These are phyloP conservation scores for Oryza coarctata DNA, from an alignment of 176 grass and related monocot species.

Conservation along the genomic window DNA sequence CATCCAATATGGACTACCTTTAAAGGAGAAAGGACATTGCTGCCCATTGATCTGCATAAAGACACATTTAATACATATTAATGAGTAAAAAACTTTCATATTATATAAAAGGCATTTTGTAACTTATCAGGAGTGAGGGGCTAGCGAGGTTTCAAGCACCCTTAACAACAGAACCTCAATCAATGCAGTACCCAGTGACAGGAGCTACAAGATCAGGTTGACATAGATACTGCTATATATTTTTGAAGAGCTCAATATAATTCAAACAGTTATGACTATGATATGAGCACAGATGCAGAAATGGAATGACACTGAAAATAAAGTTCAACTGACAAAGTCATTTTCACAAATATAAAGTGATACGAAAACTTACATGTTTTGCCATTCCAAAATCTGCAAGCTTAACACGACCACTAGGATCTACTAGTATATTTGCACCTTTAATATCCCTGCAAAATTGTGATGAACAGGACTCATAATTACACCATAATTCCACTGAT, in stretches of 20 bases:
- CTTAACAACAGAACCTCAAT: background rate
- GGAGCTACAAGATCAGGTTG: background rate
- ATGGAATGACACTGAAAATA: constrained; percentile 2
- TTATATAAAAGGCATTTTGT: background rate
- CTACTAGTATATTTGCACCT: constrained; percentile 98
- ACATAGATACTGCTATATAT: constrained; percentile 1
- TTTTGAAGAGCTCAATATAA: background rate
- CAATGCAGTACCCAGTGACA: constrained; percentile 11
- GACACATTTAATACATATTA: background rate
- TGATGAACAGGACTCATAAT: constrained; percentile 18
- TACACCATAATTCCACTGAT: constrained; percentile 14
- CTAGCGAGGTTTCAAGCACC: background rate
- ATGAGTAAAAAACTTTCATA: background rate
- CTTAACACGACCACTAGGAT: constrained; percentile 97
- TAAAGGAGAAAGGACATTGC: constrained; percentile 95
- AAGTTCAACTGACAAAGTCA: background rate
- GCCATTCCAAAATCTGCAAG: constrained; percentile 99
- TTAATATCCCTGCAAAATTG: constrained; percentile 85
- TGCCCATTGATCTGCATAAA: constrained; percentile 78
- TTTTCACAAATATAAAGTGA: constrained; percentile 21
- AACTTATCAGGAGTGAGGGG: background rate
- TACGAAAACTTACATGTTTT: constrained; percentile 74
- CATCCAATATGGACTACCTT: constrained; percentile 99
- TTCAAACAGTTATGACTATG: constrained; percentile 23
- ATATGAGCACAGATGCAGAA: background rate